Conservation (phyloP, 2,329 filamentous ascomycete genomes). For the Biscogniauxia mediterranea region DNA sequence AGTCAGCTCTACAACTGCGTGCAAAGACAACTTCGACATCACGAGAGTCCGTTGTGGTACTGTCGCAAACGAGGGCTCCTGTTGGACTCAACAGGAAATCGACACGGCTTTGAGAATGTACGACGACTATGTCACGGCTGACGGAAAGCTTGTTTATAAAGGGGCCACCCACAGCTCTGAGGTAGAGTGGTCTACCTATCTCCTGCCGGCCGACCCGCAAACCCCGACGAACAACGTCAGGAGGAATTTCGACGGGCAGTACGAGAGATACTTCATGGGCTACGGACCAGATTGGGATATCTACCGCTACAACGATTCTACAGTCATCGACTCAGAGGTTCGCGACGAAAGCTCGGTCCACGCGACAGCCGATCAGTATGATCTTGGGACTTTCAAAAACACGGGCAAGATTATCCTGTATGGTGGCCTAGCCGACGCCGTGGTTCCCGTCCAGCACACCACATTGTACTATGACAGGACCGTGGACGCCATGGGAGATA, state of each 20-base stretch:
- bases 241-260: conserved; percentile 29
- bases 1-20: conserved; percentile 38
- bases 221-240: conserved; percentile 21
- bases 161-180: conserved; percentile 46
- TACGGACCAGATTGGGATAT: conserved; percentile 26
- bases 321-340: conserved; percentile 23
- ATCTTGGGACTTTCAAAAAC: conserved; percentile 27
- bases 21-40: conserved; percentile 31
- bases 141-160: conserved; percentile 30
- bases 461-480: conserved; percentile 29
- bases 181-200: conserved; percentile 24
- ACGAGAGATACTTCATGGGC: conserved; percentile 29
- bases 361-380: conserved; percentile 29
- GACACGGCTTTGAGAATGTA: conserved; percentile 29
- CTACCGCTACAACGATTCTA: conserved; percentile 28
- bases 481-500: conserved; percentile 27
- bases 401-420: conserved; percentile 34
- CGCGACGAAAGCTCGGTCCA: conserved; percentile 23
- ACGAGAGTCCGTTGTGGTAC: conserved; percentile 34
- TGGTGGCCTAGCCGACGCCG: conserved; percentile 30
- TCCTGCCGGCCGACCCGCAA: conserved; percentile 22
- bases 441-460: conserved; percentile 28
- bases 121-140: conserved; percentile 24
- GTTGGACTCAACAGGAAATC: conserved; percentile 40
- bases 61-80: conserved; percentile 28